Conservation (phyloP, 2,329 filamentous ascomycete genomes). For the Pyrenophora graminea region DNA sequence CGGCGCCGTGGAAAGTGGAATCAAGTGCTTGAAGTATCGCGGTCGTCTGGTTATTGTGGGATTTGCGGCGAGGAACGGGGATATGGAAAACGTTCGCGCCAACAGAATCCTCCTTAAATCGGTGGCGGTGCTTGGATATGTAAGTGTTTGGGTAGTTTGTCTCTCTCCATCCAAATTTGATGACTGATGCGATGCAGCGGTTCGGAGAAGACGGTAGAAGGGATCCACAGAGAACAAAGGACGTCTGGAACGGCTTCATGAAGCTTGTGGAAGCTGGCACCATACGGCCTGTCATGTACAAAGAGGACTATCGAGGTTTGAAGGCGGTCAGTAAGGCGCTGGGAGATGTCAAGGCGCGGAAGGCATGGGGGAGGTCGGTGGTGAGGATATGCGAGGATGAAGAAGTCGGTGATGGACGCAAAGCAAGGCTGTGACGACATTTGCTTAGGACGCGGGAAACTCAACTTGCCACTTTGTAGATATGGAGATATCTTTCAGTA, state of each 20-base stretch:
- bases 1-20: constrained; percentile 59
- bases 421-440: no score
- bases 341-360: constrained; percentile 55
- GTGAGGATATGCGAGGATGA: constrained; percentile 48
- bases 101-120: constrained; percentile 32
- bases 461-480: no score
- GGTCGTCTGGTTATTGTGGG: constrained; percentile 62
- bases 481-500: no score
- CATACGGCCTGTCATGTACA: constrained; percentile 58
- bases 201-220: constrained; percentile 62
- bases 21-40: constrained; percentile 59
- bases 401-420: constrained; percentile 6
- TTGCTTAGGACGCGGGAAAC: no score
- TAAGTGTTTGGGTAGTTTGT: constrained; percentile 7
- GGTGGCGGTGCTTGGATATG: constrained; percentile 32
- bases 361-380: constrained; percentile 62
- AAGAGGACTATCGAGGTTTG: constrained; percentile 55
- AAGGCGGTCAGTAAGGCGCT: constrained; percentile 56
- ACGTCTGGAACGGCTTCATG: constrained; percentile 58
- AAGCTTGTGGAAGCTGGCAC: constrained; percentile 53
- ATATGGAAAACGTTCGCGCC: constrained; percentile 52
- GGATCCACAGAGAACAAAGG: constrained; percentile 52
- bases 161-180: neutral
- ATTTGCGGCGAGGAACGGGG: constrained; percentile 59
- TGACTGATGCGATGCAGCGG: constrained; percentile 44